Conservation (phyloP, 805 yeast species). For the Wickerhamiella hasegawae region DNA sequence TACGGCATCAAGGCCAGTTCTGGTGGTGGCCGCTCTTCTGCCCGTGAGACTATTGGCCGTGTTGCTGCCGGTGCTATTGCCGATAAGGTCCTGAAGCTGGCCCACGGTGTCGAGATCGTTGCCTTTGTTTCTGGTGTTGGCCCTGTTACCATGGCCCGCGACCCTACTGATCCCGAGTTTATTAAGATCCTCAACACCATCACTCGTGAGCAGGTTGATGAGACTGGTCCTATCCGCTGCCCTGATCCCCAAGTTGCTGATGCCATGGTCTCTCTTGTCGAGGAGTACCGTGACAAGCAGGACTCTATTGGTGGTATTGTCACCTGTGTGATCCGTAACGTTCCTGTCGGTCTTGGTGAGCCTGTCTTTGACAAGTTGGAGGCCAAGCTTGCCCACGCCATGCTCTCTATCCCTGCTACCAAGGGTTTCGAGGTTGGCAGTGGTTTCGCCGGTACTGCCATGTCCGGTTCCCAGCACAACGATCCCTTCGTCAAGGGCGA, state of each 20-base stretch:
- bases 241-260: slow-evolving; percentile 62
- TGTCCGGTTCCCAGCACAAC: slow-evolving; percentile 89
- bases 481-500: slow-evolving; percentile 63
- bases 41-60: slow-evolving; percentile 96
- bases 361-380: slow-evolving; percentile 95
- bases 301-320: slow-evolving; percentile 98
- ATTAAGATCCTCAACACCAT: slow-evolving; percentile 51
- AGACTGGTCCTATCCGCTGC: slow-evolving; percentile 81
- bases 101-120: slow-evolving; percentile 78
- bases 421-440: slow-evolving; percentile 97
- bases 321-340: slow-evolving; percentile 88
- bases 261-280: slow-evolving; percentile 74
- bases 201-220: slow-evolving; percentile 80
- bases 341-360: slow-evolving; percentile 94
- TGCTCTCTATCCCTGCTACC: slow-evolving; percentile 95
- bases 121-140: slow-evolving; percentile 96
- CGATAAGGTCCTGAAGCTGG: slow-evolving; percentile 67
- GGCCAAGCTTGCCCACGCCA: slow-evolving; percentile 91
- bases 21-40: slow-evolving; percentile 96
- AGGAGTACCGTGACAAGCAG: slow-evolving; percentile 64
- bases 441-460: slow-evolving; percentile 77
- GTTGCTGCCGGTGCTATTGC: slow-evolving; percentile 99
- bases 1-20: slow-evolving; percentile 88
- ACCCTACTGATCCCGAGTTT: slow-evolving; percentile 49
- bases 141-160: slow-evolving; percentile 56